phyloP scores from a whole-genome alignment of 2,329 filamentous ascomycete species.

The Cladosporium sp. region DNA sequence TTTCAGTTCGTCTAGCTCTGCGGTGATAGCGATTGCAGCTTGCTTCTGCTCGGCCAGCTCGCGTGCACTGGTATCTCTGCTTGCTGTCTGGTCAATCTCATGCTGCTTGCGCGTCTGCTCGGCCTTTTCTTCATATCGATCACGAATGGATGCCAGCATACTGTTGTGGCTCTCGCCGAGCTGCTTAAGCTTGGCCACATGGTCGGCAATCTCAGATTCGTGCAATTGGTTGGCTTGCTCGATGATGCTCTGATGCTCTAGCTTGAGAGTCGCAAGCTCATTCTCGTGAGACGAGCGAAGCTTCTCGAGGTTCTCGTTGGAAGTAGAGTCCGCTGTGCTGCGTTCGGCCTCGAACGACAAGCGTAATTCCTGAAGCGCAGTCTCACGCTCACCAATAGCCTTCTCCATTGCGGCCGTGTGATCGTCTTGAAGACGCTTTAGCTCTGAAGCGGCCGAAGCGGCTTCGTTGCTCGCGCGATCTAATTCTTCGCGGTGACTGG shows the following conservation, averaged over 20 bases:
- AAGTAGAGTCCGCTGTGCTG: neutral
- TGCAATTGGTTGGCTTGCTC: neutral
- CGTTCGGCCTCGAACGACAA: neutral
- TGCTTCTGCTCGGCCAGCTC: neutral
- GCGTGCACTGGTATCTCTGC: neutral
- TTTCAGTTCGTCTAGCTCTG: constrained; percentile 1
- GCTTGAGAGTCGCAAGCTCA: neutral
- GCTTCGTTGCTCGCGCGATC: neutral
- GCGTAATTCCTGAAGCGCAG: neutral
- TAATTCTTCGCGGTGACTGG: constrained; percentile 5
- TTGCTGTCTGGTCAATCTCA: neutral
- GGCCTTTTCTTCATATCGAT: constrained; percentile 12
- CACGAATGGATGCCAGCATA: constrained; percentile 4
- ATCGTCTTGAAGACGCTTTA: neutral
- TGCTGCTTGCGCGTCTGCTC: constrained; percentile 9
- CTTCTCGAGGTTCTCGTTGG: neutral
- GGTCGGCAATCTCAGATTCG: neutral
- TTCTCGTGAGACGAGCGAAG: neutral
- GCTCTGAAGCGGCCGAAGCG: neutral
- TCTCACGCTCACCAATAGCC: neutral
- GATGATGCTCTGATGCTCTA: neutral
- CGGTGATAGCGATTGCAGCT: neutral
- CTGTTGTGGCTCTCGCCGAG: constrained; percentile 5
- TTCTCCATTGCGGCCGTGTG: neutral
- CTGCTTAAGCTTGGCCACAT: neutral